Evolutionary conservation across 768 basidiomycete genomes (phyloP), one percentile per base, ranked within the genome.

Genomic region (Crepidotus variabilis): DNA sequence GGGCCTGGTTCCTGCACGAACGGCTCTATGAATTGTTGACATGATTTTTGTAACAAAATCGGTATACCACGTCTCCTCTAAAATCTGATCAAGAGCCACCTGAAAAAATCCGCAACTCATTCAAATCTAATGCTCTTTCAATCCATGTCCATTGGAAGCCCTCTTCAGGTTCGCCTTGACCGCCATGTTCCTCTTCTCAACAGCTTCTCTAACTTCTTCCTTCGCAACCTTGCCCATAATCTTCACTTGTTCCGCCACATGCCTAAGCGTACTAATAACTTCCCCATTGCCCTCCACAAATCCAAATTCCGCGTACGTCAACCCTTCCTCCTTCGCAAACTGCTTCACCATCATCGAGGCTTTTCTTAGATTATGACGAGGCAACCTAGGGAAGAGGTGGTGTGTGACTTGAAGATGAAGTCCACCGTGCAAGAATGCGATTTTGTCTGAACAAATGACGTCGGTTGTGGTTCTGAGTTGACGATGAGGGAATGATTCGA

Each of bases 401-500:
- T 99, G 97, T 1, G 96, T 94, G 45, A 98, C 92, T 71, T 99
- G 97, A 11, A 98, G 84, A 63, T 99, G 93, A 18, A 99, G 82
- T n/a, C 97, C 97, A 10, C 97, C 97, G 65, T 99, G 97, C 33
- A 99, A 72, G 67, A 94, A 98, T 51, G 82, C 90, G 62, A 98
- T 79, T 32, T 84, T 83, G 1, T 87, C 78, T 2, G 86, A 83
- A 72, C 97, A 98, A 58, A 91, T 83, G 43, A 99, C 93, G 70
- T 99, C 97, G 47, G 92, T 89, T 0, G 97, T 98, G n/a, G 97
- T 99, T 49, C 97, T 89, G 64, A 99, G 75, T 70, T 99, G 97
- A 14, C 97, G 87, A 63, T 92, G 88, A 2, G 89, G 83, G 76
- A 98, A 98, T 0, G 93, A 95, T 67, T 99, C 97, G 24, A 75